Conservation (phyloP, 78 protist species). For the Dictyostelium capitatum region DNA sequence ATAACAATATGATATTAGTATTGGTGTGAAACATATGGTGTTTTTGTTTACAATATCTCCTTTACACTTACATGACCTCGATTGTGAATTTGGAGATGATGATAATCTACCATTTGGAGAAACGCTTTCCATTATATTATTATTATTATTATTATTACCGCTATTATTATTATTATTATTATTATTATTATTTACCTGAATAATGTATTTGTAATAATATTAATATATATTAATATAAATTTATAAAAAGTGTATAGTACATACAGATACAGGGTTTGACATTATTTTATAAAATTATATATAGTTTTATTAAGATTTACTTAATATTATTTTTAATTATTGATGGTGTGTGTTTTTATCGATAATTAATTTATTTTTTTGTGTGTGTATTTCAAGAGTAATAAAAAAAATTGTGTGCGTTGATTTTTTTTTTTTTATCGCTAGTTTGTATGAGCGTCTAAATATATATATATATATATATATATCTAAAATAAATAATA, state of each 20-base stretch:
- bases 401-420: too few species aligned
- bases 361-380: too few species aligned
- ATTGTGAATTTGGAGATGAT: constrained; percentile 25
- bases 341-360: neutral
- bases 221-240: neutral
- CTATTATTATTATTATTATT: neutral
- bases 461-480: too few species aligned
- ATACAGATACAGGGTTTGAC: constrained; percentile 29
- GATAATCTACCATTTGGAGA: constrained; percentile 11
- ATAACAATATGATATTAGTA: too few species aligned
- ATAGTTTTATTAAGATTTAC: too few species aligned
- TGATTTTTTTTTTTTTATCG: too few species aligned
- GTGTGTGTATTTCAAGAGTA: neutral
- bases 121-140: neutral
- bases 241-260: neutral
- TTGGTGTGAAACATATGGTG: too few species aligned
- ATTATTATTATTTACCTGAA: constrained; percentile 4
- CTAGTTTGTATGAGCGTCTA: too few species aligned
- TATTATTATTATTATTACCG: neutral
- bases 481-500: too few species aligned
- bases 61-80: constrained; percentile 8
- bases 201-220: too few species aligned
- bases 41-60: too few species aligned
- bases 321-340: too few species aligned
- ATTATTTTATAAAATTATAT: neutral